Evolutionary conservation across 73 alveolate genomes (phyloP).

Genomic region (Durusdinium trenchii): DNA sequence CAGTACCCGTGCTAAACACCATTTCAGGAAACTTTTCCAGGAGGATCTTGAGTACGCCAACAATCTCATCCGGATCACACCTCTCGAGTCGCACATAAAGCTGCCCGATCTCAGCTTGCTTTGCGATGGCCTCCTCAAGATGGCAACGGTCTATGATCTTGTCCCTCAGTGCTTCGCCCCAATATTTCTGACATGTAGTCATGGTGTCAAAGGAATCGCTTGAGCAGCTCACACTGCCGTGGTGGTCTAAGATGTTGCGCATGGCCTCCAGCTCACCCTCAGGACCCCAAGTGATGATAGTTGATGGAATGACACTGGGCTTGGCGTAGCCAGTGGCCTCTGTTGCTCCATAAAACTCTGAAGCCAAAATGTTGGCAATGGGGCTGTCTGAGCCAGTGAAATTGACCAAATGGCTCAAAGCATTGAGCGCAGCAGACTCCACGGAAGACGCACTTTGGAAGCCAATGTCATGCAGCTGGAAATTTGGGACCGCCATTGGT

Average conservation of each 20-base stretch:
- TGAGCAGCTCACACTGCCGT: neutral
- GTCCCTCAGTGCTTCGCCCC: neutral
- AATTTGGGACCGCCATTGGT: neutral
- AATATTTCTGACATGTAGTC: neutral
- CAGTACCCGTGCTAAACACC: neutral
- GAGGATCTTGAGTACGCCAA: neutral
- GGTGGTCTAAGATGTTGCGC: neutral
- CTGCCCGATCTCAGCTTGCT: neutral
- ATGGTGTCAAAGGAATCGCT: neutral
- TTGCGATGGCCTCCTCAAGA: neutral
- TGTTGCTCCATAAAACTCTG: neutral
- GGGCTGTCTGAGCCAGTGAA: slow-evolving; percentile 83
- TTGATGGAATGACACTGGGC: neutral
- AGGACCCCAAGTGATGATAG: neutral
- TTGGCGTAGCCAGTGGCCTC: neutral
- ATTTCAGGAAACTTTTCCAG: neutral
- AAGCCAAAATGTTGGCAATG: slow-evolving; percentile 57
- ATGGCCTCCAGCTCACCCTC: neutral
- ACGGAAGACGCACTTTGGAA: slow-evolving; percentile 94
- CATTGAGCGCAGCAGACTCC: slow-evolving; percentile 88
- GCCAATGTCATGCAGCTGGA: slow-evolving; percentile 82
- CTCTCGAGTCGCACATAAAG: neutral
- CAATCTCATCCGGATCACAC: neutral
- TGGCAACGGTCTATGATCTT: neutral
- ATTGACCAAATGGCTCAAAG: slow-evolving; percentile 72